A percentile compares a stretch with the other conserved stretches of the same genome.
phyloP scores from a whole-genome alignment of 2,329 filamentous ascomycete species.

The Penicillium corylophilum region DNA sequence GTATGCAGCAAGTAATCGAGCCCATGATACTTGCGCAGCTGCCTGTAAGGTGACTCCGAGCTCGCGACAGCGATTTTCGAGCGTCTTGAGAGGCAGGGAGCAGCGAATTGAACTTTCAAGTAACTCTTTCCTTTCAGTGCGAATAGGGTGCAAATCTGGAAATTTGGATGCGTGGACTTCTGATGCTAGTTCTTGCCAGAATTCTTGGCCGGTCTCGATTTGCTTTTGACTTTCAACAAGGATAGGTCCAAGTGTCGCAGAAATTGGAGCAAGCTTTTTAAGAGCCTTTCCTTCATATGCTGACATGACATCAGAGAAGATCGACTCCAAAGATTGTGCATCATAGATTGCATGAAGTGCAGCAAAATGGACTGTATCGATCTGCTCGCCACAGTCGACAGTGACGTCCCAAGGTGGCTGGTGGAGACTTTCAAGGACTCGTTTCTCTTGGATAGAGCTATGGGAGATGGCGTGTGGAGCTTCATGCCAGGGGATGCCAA shows the following conservation, averaged over 20 bases:
- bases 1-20: conserved; percentile 71
- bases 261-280: conserved; percentile 34
- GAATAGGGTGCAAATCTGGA: conserved; percentile 69
- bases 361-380: conserved; percentile 47
- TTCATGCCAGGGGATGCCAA: conserved; percentile 44
- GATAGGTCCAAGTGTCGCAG: conserved; percentile 47
- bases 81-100: conserved; percentile 38
- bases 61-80: conserved; percentile 58
- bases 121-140: conserved; percentile 34
- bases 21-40: conserved; percentile 75
- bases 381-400: conserved; percentile 40
- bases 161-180: conserved; percentile 66
- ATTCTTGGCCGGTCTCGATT: conserved; percentile 41
- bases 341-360: conserved; percentile 86
- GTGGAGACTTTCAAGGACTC: conserved; percentile 49
- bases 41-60: conserved; percentile 73
- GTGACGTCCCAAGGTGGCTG: conserved; percentile 63
- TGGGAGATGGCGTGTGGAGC: neutral
- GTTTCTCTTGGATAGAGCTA: conserved; percentile 12
- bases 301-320: conserved; percentile 61
- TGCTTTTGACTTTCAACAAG: conserved; percentile 38
- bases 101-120: conserved; percentile 40
- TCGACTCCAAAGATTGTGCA: conserved; percentile 66
- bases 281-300: conserved; percentile 36
- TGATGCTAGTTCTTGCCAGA: conserved; percentile 63